Conservation (phyloP, 179 eudicot genomes). For the Dionaea muscipula region DNA sequence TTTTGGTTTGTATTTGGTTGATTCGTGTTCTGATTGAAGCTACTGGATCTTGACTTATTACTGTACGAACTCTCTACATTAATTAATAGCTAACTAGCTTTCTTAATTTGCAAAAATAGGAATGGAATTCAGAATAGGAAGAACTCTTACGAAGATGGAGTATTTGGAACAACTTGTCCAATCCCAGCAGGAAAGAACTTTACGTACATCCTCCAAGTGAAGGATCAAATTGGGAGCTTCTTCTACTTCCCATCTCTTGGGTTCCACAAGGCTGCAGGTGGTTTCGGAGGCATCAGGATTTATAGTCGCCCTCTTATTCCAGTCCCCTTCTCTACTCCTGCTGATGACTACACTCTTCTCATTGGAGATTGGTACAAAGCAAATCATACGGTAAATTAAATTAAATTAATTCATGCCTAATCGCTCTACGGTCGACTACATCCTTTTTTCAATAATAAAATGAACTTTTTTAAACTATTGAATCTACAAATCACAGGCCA, state of each 20-base stretch:
- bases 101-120: too few species aligned
- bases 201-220: conserved; percentile 84
- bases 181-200: conserved; percentile 90
- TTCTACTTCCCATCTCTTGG: conserved; percentile 84
- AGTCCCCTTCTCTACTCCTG: conserved; percentile 64
- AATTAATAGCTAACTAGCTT: too few species aligned
- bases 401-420: neutral
- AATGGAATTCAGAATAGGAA: conserved; percentile 79
- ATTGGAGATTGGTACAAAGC: conserved; percentile 86
- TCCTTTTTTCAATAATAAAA: neutral
- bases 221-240: conserved; percentile 93
- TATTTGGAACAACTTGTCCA: conserved; percentile 85
- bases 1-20: too few species aligned
- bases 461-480: too few species aligned
- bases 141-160: conserved; percentile 86
- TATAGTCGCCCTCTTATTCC: conserved; percentile 82
- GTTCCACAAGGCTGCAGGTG: conserved; percentile 96
- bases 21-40: too few species aligned
- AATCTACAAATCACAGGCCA: too few species aligned
- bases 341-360: conserved; percentile 65
- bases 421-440: neutral
- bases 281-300: conserved; percentile 77
- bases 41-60: too few species aligned
- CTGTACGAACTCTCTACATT: too few species aligned
- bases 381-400: conserved; percentile 72